Evolutionary conservation across 2,329 filamentous ascomycete genomes (phyloP).

Genomic region (Botryotinia calthae): DNA sequence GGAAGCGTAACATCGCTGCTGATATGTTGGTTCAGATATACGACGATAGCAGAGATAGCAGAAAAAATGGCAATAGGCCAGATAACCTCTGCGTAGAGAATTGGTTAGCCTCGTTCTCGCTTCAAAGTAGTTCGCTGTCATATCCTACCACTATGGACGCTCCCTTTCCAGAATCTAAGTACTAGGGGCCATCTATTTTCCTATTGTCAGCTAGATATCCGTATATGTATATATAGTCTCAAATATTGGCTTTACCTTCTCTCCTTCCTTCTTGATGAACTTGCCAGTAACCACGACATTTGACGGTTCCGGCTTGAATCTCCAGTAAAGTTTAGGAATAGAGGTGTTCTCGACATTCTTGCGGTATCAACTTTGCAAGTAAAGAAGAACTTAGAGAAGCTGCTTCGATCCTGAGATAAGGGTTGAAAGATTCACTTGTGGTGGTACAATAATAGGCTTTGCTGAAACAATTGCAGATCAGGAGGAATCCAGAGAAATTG

Average conservation of each 20-base stretch:
- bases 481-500: not conserved
- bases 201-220: conserved; percentile 13
- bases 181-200: conserved; percentile 58
- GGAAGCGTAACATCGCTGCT: conserved; percentile 53
- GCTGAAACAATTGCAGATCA: not conserved
- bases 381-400: not conserved
- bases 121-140: too few species aligned
- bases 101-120: not conserved
- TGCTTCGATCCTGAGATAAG: not conserved
- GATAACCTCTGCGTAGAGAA: conserved; percentile 47
- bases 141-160: conserved; percentile 49
- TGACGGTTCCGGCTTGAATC: conserved; percentile 23
- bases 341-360: conserved; percentile 28
- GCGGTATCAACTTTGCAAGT: not conserved
- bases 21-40: conserved; percentile 55
- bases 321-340: conserved; percentile 28
- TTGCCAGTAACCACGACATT: conserved; percentile 32
- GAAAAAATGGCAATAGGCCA: conserved; percentile 57
- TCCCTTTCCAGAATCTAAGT: conserved; percentile 62
- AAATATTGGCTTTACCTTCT: conserved; percentile 29
- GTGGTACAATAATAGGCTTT: not conserved
- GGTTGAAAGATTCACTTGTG: conserved; percentile 8
- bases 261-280: conserved; percentile 35
- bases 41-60: conserved; percentile 55
- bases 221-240: not conserved